Base-by-base conservation (phyloP, 2,329 filamentous ascomycete genomes). In the Colletotrichum musicola region DNA sequence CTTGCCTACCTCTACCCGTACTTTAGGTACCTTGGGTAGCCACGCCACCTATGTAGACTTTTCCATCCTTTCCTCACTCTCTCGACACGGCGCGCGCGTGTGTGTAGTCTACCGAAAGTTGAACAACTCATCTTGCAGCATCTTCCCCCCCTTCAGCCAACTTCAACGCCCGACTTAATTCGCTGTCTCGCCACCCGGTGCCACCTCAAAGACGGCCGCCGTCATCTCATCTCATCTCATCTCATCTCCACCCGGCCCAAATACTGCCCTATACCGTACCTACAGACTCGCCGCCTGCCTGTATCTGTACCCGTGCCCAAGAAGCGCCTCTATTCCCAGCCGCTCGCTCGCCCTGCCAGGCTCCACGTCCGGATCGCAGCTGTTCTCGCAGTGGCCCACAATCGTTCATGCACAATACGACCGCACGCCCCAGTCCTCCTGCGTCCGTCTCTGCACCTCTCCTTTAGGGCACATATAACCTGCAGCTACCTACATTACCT, bases 341-440 rank as follows among this genome's bases (percentile, higher is more conserved):
- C 27, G 56, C 49, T 57, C 53, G 47, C 60, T 44, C 40, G 40
- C 40, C 47, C 40, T 30, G 35, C 54, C 53, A 58, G 47, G 50
- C 18, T 68, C 61, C 40, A 68, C 47, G 65, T 40, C 65, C 38
- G 58, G 47, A 64, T 54, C 60, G 47, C 60, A 51, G 35, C 53
- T 58, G 25, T 49, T 59, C 61, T 64, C 30, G 49, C 54, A 38
- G 57, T 50, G 72, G 71, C 69, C 75, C 74, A 76, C 75, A 70
- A 71, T 76, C 75, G 76, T 77, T 75, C 75, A 78, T 78, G 76
- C 76, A 78, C 69, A 72, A 74, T 72, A 75, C 72, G 69, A 71
- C 71, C 62, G 65, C 59, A 63, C 42, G 62, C 62, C 64, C 57
- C 59, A 50, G 56, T 54, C 51, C 68, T 68, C 58, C 70, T 71